A percentile compares a stretch with the other conserved stretches of the same genome.
phyloP scores from a whole-genome alignment of 2,329 filamentous ascomycete genomes.

The Diplodia sapinea region DNA sequence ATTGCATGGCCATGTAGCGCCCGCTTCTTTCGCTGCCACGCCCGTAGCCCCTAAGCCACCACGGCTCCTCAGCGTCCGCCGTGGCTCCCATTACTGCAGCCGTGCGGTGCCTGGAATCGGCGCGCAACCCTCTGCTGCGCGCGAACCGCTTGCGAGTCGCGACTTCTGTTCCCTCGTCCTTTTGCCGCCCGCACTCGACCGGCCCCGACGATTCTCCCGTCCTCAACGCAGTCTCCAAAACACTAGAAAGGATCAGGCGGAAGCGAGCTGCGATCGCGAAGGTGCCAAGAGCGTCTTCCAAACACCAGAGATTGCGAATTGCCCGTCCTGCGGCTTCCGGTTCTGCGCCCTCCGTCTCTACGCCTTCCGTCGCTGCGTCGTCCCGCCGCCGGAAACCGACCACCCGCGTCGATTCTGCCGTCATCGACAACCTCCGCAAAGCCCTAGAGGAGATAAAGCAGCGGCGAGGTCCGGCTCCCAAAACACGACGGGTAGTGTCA shows the following conservation, averaged over 20 bases:
- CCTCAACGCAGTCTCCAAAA: too few relatives aligned
- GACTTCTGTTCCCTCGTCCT: background rate
- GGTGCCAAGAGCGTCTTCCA: too few relatives aligned
- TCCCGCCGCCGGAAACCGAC: constrained; percentile 1
- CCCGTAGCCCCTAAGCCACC: background rate
- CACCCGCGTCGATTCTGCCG: background rate
- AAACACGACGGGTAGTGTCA: too few relatives aligned
- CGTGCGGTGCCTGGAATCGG: constrained; percentile 4
- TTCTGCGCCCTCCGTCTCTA: background rate
- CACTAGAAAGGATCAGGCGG: too few relatives aligned
- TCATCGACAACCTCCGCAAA: background rate
- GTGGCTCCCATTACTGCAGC: constrained; percentile 10
- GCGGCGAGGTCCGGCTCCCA: background rate
- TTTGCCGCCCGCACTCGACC: constrained; percentile 13
- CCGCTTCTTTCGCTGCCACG: background rate
- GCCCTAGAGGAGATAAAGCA: background rate
- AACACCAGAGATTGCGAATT: background rate
- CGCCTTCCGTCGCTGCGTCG: too few relatives aligned
- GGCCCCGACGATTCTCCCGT: constrained; percentile 1
- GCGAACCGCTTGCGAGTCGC: background rate
- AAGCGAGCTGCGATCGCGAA: too few relatives aligned
- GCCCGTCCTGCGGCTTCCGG: background rate
- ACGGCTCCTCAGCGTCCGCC: constrained; percentile 3
- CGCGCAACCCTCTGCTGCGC: background rate
- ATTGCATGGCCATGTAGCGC: background rate